phyloP scores from a whole-genome alignment of 176 grass and related monocot genomes.

The Eremochloa ophiuroides region DNA sequence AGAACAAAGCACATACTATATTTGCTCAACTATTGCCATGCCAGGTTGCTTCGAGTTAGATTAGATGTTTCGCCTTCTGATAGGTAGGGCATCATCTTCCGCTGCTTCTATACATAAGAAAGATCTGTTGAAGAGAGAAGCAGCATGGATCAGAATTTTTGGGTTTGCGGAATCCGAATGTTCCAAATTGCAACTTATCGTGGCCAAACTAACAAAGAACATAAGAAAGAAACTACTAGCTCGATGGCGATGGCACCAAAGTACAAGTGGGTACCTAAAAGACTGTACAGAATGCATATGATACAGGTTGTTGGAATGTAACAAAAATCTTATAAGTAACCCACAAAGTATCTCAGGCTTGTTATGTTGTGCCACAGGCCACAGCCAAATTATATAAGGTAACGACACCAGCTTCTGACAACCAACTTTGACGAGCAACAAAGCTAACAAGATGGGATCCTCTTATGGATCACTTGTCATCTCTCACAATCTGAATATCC shows the following conservation, averaged over 20 bases:
- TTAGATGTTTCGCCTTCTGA: conserved; percentile 19
- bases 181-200: conserved; percentile 3
- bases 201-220: background rate
- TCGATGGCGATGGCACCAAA: background rate
- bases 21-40: background rate
- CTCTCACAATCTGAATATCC: background rate
- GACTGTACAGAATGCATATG: background rate
- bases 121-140: conserved; percentile 14
- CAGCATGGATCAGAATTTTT: conserved; percentile 8
- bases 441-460: background rate
- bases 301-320: background rate
- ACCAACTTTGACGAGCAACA: background rate
- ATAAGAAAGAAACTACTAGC: background rate
- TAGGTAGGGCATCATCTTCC: conserved; percentile 11
- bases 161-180: background rate
- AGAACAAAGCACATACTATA: background rate
- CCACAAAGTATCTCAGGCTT: background rate
- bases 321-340: conserved; percentile 5
- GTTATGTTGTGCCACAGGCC: background rate
- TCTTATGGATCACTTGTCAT: background rate
- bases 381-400: background rate
- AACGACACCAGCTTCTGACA: background rate
- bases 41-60: conserved; percentile 12
- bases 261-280: background rate
- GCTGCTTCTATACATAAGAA: background rate